Percentiles rank a stretch among this genome's conserved stretches.
Conservation (phyloP, 1,284 basidiomycete genomes). For the Apiotrichum gamsii region DNA sequence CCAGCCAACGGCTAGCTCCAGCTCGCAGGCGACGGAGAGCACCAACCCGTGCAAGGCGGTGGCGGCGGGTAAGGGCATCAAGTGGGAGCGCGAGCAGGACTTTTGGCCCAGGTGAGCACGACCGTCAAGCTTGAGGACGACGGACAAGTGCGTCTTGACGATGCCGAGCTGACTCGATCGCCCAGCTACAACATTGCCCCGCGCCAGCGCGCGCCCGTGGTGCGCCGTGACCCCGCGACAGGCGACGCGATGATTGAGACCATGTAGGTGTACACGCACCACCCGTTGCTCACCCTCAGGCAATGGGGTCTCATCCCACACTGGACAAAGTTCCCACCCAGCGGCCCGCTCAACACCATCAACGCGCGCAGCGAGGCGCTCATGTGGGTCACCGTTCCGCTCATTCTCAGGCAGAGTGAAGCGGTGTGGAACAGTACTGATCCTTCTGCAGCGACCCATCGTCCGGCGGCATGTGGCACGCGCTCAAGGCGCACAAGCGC, state of each 20-base stretch:
- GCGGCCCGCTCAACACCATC: slow-evolving; percentile 71
- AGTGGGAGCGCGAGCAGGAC: slow-evolving; percentile 39
- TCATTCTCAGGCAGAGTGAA: too few relatives aligned
- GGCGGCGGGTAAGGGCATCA: slow-evolving; percentile 7
- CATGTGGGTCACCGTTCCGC: slow-evolving; percentile 54
- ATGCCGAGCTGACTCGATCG: neutral
- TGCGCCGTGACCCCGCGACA: slow-evolving; percentile 50
- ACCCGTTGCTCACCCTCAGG: slow-evolving; percentile 50
- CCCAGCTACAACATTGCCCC: slow-evolving; percentile 44
- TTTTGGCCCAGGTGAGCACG: slow-evolving; percentile 24
- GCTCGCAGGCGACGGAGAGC: neutral
- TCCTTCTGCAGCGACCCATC: slow-evolving; percentile 32
- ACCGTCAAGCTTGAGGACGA: too few relatives aligned
- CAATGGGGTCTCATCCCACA: slow-evolving; percentile 86
- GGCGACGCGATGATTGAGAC: slow-evolving; percentile 40
- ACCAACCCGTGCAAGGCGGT: neutral
- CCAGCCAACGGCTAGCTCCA: neutral
- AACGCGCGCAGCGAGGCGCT: slow-evolving; percentile 84
- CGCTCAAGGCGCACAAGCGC: slow-evolving; percentile 68
- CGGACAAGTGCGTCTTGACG: neutral
- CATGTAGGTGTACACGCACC: slow-evolving; percentile 22
- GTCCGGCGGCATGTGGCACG: slow-evolving; percentile 66
- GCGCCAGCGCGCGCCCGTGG: slow-evolving; percentile 34
- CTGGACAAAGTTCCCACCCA: slow-evolving; percentile 64
- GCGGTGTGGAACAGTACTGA: too few relatives aligned